Conservation (phyloP, 768 basidiomycete genomes). For the Leucosporidium creatinivorum region DNA sequence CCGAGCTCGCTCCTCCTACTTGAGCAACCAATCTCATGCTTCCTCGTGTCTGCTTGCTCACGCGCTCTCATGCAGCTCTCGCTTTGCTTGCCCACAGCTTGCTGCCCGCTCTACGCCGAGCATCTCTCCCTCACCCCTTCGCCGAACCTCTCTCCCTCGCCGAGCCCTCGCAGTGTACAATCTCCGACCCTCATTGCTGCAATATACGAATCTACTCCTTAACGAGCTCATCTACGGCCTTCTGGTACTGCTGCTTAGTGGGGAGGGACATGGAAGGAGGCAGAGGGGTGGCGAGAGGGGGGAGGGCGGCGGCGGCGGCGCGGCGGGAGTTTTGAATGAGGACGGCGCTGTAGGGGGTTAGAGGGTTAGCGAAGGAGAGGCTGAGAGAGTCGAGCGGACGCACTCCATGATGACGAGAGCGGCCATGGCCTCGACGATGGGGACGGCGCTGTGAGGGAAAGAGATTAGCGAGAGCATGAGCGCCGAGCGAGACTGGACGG, state of each 20-base stretch:
- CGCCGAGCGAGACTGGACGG: slow-evolving; percentile 48
- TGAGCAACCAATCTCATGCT: no score
- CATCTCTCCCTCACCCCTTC: no score
- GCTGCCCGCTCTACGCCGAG: no score
- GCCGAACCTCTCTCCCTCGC: no score
- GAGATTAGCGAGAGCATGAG: slow-evolving; percentile 77
- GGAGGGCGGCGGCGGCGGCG: slow-evolving; percentile 67
- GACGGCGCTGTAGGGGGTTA: slow-evolving; percentile 50
- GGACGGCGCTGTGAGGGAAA: slow-evolving; percentile 31
- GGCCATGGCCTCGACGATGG: slow-evolving; percentile 98
- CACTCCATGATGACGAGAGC: slow-evolving; percentile 85
- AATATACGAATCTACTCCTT: not conserved
- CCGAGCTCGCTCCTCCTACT: no score
- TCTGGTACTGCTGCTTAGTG: slow-evolving; percentile 9
- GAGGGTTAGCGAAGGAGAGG: slow-evolving; percentile 1
- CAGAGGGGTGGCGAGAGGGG: slow-evolving; percentile 70
- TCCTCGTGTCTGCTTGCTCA: no score
- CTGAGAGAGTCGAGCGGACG: not conserved
- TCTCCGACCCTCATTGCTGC: no score
- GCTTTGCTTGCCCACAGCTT: no score
- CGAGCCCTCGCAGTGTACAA: no score
- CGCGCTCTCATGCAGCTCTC: no score
- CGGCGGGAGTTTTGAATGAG: slow-evolving; percentile 79
- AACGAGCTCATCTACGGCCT: slow-evolving; percentile 19
- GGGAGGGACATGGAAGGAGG: slow-evolving; percentile 69